Base-by-base conservation (phyloP, 257 asterid genomes). In the Nicotiana paniculata region DNA sequence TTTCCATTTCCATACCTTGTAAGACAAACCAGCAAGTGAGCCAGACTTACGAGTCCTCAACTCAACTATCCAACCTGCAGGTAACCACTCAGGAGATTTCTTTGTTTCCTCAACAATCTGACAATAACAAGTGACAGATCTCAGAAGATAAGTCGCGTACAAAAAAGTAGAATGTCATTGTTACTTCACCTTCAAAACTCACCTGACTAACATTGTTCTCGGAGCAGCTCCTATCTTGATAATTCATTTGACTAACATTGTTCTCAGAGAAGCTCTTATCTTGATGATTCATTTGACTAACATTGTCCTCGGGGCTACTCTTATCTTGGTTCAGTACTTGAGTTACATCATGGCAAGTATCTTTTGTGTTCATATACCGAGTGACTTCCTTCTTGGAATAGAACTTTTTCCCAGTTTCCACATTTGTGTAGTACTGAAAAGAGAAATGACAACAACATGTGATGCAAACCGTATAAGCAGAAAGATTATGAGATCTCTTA, bases 41-140 rank as follows among this genome's bases (percentile, higher is more conserved):
- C 93, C 90, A 8, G 70, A 65, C 77, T 69, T 55, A 72, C 88
- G 80, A 62, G 46, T 24, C 84, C 26, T 88, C 82, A 89, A 84
- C 83, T 91, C 90, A 81, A 83, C 61, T 33, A 18, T 80, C 97
- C 97, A 92, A 81, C 95, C 94, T 61, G 16, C 80, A 46, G 97
- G 97, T 85, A 92, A 87, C 93, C 93, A 90, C 51, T 88, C 88
- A 64, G 82, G 86, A 79, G 84, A 80, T 64, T 63, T 84, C 77
- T 68, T 79, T 77, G 80, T 65, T 80, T 39, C 79, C 39, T 65
- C 86, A 54, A 81, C 77, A 77, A 43, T 65, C 95, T 91, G 86
- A 46, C 54, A 84, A 43, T 75, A 70, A 84, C 63, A 64, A 10
- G 67, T 57, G 57, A 77, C 17, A 46, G 32, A 37, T 48, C 51